Percentiles rank a stretch among this genome's conserved stretches.
Conservation (phyloP, 176 grass and related monocot genomes). For the Raddia distichophylla region DNA sequence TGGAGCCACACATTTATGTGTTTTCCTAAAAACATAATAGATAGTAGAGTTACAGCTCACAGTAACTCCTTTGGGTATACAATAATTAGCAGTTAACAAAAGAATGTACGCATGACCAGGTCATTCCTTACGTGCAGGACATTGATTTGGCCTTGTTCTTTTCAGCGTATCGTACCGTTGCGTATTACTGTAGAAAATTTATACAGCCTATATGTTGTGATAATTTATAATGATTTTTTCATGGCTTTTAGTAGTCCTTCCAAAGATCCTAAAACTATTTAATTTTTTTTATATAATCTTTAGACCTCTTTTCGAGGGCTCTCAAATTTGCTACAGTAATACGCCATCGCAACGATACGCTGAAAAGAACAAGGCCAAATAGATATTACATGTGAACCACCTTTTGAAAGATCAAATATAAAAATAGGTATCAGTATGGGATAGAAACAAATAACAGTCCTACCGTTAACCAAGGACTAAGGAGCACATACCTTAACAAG, state of each 20-base stretch:
- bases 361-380: not conserved
- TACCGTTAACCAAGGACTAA: not conserved
- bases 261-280: too few species aligned
- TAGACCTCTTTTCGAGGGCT: too few species aligned
- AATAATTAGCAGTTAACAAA: not conserved
- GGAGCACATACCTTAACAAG: slow-evolving; percentile 79
- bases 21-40: slow-evolving; percentile 7
- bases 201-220: too few species aligned
- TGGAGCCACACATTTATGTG: not conserved
- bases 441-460: not conserved
- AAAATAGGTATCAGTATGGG: not conserved
- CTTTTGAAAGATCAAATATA: not conserved
- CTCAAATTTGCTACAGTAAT: too few species aligned
- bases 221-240: too few species aligned
- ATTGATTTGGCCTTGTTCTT: not conserved
- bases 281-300: too few species aligned
- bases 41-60: not conserved
- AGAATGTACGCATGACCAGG: not conserved
- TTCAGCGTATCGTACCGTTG: too few species aligned
- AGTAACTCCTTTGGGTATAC: not conserved
- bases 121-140: not conserved
- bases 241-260: too few species aligned
- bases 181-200: too few species aligned
- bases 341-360: too few species aligned
- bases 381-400: not conserved